A percentile compares a stretch with the other conserved stretches of the same genome.
Conservation (phyloP, 2,329 filamentous ascomycete species). For the Stagonosporopsis chrysanthemi region DNA sequence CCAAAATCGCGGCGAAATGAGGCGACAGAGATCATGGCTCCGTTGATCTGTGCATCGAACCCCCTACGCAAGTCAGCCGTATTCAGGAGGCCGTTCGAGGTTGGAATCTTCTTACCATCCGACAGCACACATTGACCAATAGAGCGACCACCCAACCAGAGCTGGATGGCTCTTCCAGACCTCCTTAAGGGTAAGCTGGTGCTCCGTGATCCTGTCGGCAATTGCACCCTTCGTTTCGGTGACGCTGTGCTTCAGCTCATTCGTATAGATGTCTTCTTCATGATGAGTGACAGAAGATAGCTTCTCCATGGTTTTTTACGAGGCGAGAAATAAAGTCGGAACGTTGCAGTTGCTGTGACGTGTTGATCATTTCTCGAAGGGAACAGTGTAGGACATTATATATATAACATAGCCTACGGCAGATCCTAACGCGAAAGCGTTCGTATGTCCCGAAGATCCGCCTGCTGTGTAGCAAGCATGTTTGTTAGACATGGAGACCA, state of each 20-base stretch:
- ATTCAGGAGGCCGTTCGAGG: not conserved
- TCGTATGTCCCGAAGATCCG: not conserved
- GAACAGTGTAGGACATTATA: not conserved
- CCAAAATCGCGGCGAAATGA: slow-evolving; percentile 65
- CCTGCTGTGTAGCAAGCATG: not conserved
- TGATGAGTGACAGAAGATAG: not conserved
- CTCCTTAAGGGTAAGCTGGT: slow-evolving; percentile 17
- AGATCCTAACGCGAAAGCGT: not conserved
- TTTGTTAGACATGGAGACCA: not conserved
- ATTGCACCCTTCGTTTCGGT: slow-evolving; percentile 1
- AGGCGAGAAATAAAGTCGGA: not conserved
- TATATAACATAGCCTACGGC: too few relatives aligned
- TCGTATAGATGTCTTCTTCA: not conserved
- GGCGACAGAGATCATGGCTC: slow-evolving; percentile 65
- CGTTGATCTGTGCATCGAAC: slow-evolving; percentile 70
- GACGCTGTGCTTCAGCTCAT: not conserved
- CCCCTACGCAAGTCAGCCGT: slow-evolving; percentile 15
- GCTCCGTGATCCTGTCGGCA: slow-evolving; percentile 15
- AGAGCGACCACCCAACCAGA: slow-evolving; percentile 24
- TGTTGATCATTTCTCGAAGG: not conserved
- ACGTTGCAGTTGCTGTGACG: not conserved
- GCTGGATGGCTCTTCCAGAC: slow-evolving; percentile 15
- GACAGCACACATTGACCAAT: slow-evolving; percentile 24
- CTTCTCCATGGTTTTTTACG: not conserved
- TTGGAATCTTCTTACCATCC: slow-evolving; percentile 17